Evolutionary conservation across 305 asterid genomes (phyloP), one percentile per base, ranked within the genome.

Genomic region (Fraxinus nigra): DNA sequence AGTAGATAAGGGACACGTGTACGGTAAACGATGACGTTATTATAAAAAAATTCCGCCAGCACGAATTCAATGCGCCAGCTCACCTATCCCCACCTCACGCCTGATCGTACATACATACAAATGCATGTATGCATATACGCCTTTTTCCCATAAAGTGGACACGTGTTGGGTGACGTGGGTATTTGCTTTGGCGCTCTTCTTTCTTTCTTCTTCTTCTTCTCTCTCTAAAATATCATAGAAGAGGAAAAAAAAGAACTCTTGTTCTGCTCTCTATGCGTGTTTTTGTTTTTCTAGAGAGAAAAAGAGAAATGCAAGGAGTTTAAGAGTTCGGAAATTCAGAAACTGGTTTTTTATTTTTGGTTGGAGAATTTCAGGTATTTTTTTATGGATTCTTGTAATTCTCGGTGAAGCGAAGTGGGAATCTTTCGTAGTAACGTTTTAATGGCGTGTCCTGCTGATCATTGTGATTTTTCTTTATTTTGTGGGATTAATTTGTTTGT

Each of bases 81-180:
- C 89, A 87, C 83, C 61, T 13, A 76, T n/a, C 70, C 56, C 13
- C 63, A 26, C 35, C 56, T 35, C 35, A 43, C 79, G n/a, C 46
- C 43, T 26, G 43, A 14, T 7, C 37, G 70, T 5, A 20, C 0
- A 20, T 61, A 22, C 32, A 61, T 61, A 59, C 70, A 22, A 20
- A 26, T 22, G 0, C 22, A 0, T 65, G 24, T 77, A 37, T 75
- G 43, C 67, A 78, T 72, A 82, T 34, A 54, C 65, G 35, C 33
- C 38, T 77, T 37, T 78, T 78, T 37, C 18, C 22, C 24, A 56
- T 54, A 28, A 11, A 34, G 70, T 8, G 14, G 82, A 89, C 92
- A 89, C 92, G 90, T 89, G 90, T 85, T 32, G 1, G 22, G 74
- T 89, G 92, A 89, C 90, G 90, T 89, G 92, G 89, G 80, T 34